A percentile compares a stretch with the other conserved stretches of the same genome.
phyloP scores from a whole-genome alignment of 2,329 filamentous ascomycete species.

The Plectosphaerella sp. region DNA sequence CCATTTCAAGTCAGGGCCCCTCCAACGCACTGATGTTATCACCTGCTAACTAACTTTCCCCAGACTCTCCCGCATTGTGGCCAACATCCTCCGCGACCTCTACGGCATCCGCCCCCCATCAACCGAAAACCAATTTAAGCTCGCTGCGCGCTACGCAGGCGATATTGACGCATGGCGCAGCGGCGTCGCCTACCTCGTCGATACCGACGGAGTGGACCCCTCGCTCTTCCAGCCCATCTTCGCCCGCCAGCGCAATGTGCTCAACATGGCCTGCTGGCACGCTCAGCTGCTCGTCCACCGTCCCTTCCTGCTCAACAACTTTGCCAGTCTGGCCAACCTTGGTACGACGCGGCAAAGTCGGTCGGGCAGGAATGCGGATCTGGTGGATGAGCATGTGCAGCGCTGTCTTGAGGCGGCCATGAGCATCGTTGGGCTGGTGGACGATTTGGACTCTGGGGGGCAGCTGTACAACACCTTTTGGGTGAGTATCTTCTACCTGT shows the following conservation, averaged over 20 bases:
- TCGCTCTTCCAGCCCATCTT: constrained; percentile 29
- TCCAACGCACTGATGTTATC: neutral
- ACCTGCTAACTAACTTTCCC: neutral
- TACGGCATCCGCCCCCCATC: constrained; percentile 30
- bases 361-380: constrained; percentile 4
- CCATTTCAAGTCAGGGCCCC: constrained; percentile 23
- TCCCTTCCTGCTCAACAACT: constrained; percentile 29
- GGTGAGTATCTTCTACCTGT: constrained; percentile 17
- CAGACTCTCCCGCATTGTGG: constrained; percentile 28
- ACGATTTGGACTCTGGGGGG: constrained; percentile 24
- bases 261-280: constrained; percentile 37
- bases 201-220: constrained; percentile 27
- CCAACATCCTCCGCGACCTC: constrained; percentile 24
- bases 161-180: constrained; percentile 27
- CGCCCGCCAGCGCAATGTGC: constrained; percentile 32
- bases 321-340: constrained; percentile 11
- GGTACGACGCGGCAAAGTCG: constrained; percentile 5
- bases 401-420: constrained; percentile 32
- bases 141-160: constrained; percentile 21
- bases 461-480: constrained; percentile 36
- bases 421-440: constrained; percentile 30
- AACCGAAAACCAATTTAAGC: constrained; percentile 11
- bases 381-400: constrained; percentile 13
- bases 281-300: constrained; percentile 32
- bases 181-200: constrained; percentile 27